Conservation (phyloP, 2,329 filamentous ascomycete genomes). For the Daldinia sp. region DNA sequence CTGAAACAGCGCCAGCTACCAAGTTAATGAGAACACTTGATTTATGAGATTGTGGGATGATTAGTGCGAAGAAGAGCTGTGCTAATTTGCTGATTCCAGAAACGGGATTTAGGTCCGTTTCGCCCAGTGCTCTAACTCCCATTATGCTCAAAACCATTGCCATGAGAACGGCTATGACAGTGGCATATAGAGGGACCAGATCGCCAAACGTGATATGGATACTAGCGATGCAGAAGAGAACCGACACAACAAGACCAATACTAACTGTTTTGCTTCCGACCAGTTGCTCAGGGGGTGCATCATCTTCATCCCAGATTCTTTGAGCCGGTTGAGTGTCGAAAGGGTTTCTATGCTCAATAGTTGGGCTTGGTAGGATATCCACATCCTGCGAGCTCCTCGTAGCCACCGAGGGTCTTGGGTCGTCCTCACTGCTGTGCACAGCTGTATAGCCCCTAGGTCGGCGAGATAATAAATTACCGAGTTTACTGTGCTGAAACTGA, state of each 20-base stretch:
- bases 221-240: constrained; percentile 82
- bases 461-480: constrained; percentile 44
- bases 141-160: constrained; percentile 83
- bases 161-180: constrained; percentile 82
- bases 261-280: constrained; percentile 78
- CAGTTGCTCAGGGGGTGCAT: constrained; percentile 86
- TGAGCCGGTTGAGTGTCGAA: constrained; percentile 37
- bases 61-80: constrained; percentile 92
- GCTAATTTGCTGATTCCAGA: constrained; percentile 97
- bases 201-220: constrained; percentile 86
- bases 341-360: constrained; percentile 45
- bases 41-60: constrained; percentile 82
- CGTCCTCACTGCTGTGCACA: constrained; percentile 45
- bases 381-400: constrained; percentile 39
- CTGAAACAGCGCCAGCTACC: constrained; percentile 88
- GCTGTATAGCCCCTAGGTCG: constrained; percentile 44
- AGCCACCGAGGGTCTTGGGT: constrained; percentile 35
- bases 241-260: constrained; percentile 80
- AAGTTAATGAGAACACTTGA: constrained; percentile 96
- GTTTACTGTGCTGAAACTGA: constrained; percentile 39
- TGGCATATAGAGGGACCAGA: constrained; percentile 82
- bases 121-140: constrained; percentile 75
- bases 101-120: constrained; percentile 96
- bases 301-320: constrained; percentile 68
- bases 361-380: constrained; percentile 38